phyloP scores from a whole-genome alignment of 441 rosid genomes.

The Metrosideros polymorpha region DNA sequence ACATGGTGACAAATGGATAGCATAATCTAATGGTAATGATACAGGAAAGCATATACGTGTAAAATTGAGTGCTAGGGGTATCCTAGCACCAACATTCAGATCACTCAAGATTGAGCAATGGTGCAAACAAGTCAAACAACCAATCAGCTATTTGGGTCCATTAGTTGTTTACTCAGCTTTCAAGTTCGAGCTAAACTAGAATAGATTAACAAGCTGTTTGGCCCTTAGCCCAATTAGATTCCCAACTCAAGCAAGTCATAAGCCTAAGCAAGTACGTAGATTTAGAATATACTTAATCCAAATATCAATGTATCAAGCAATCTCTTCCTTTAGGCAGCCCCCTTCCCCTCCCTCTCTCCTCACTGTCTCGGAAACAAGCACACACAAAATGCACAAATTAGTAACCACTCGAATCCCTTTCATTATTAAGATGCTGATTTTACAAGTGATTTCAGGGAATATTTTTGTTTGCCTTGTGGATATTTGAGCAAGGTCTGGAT shows the following conservation, averaged over 20 bases:
- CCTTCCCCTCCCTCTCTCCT: neutral
- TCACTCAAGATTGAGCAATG: neutral
- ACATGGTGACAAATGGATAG: neutral
- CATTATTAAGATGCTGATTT: neutral
- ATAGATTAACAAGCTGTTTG: neutral
- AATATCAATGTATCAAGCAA: neutral
- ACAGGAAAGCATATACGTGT: neutral
- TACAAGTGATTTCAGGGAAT: neutral
- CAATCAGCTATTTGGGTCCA: neutral
- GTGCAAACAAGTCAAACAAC: neutral
- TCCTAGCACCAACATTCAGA: neutral
- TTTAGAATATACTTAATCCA: neutral
- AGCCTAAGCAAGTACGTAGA: neutral
- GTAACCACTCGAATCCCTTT: neutral
- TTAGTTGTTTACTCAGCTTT: neutral
- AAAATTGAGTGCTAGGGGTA: neutral
- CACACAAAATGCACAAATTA: neutral
- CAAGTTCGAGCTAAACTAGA: neutral
- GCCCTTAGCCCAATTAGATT: neutral
- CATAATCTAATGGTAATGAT: neutral
- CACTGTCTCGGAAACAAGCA: neutral
- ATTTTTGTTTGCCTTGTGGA: neutral
- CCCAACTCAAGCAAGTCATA: neutral
- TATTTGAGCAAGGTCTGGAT: neutral
- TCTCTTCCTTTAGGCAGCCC: neutral